Evolutionary conservation across 257 asterid species (phyloP), one percentile per base, ranked within the genome.

Genomic region (Jacaranda mimosifolia): DNA sequence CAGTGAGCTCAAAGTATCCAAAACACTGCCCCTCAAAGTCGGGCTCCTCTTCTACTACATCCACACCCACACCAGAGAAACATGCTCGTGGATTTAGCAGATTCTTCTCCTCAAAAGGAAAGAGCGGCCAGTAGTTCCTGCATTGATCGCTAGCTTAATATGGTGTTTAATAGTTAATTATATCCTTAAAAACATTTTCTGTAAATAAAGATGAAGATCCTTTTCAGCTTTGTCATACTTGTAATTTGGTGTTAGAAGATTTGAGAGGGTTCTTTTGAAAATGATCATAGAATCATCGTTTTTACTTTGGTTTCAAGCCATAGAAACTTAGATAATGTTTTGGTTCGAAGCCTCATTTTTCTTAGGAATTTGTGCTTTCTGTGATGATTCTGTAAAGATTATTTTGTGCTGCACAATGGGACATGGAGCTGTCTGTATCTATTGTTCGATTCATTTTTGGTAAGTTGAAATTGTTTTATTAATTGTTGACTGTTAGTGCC

Each of bases 81-180:
- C 90, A 92, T 36, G 65, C 86, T 19, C 96, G 96, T 67, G 97
- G 93, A 65, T 79, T 94, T 62, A 92, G 91, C 88, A 84, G 97
- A 86, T 94, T 92, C 88, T 94, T 94, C 84, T 88, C 98, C 46
- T 78, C 97, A 0, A 90, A 90, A 81, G 85, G 82, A 40, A 92
- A 89, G 86, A 77, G 43, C 39, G 83, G 87, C 62, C 71, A 79
- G 71, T 94, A 85, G 82, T 19, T 19, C 39, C 3, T 81, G 81
- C 77, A 52, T 21, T 17, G 9, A 4, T 70, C 57, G 43, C 65
- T 43, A 18, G 72, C 63, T 69, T 58, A 36, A 52, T 32, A 68
- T 32, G 68, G 32, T 26, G 32, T 26, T 26, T 26, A 26, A 26
- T 26, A 26, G 32, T 26, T 26, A 26, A 26, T 26, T 26, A 26